Evolutionary conservation across 306 rosid species (phyloP).

Genomic region (Albizia julibrissin): DNA sequence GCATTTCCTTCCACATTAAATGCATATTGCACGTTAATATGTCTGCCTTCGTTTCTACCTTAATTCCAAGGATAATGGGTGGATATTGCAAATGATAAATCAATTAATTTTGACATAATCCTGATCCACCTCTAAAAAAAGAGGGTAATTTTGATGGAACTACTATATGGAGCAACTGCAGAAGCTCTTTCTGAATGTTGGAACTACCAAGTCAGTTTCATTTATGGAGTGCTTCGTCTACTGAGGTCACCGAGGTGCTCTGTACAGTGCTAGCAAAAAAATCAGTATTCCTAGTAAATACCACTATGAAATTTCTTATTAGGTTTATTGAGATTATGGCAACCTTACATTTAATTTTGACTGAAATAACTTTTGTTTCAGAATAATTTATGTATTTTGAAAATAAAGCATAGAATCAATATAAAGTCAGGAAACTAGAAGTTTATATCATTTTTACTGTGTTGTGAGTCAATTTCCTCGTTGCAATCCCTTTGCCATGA

Average conservation of each 20-base stretch:
- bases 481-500: neutral
- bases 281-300: neutral
- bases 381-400: neutral
- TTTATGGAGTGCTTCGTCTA: constrained; percentile 37
- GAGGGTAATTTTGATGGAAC: constrained; percentile 15
- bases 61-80: constrained; percentile 10
- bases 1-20: constrained; percentile 36
- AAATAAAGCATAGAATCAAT: neutral
- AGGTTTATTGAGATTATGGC: no score
- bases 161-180: neutral
- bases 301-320: neutral
- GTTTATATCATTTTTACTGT: neutral
- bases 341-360: no score
- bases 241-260: constrained; percentile 24
- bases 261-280: neutral
- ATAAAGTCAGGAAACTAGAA: neutral
- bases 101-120: constrained; percentile 15
- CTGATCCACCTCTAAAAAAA: neutral
- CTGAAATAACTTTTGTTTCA: neutral
- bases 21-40: constrained; percentile 32
- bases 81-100: neutral
- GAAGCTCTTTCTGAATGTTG: constrained; percentile 28
- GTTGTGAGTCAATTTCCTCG: neutral
- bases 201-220: constrained; percentile 42
- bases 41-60: constrained; percentile 25